Evolutionary conservation across 176 grass and related monocot species (phyloP).

Genomic region (Phoenix dactylifera): DNA sequence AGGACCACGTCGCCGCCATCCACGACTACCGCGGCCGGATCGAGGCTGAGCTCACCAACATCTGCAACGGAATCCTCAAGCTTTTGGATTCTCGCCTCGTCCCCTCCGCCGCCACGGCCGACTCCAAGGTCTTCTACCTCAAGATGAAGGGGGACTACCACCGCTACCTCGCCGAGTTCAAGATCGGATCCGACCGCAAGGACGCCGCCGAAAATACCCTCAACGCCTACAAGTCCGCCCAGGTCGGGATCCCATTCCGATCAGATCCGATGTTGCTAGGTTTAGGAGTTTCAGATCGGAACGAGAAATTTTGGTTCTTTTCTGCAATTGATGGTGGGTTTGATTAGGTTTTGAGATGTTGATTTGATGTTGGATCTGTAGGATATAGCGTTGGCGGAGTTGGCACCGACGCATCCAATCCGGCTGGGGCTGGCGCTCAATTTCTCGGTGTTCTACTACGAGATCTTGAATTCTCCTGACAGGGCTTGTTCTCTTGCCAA

Average conservation of each 20-base stretch:
- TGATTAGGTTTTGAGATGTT: constrained; percentile 16
- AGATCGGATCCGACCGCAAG: constrained; percentile 68
- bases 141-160: constrained; percentile 99
- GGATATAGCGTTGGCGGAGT: constrained; percentile 74
- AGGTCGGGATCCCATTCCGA: constrained; percentile 25
- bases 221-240: constrained; percentile 73
- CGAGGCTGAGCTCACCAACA: constrained; percentile 73
- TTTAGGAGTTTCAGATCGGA: constrained; percentile 5
- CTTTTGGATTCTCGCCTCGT: constrained; percentile 67
- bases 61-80: constrained; percentile 83
- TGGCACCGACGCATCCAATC: constrained; percentile 93
- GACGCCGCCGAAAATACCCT: constrained; percentile 73
- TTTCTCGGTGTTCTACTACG: constrained; percentile 99
- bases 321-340: too few relatives aligned
- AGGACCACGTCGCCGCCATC: constrained; percentile 47
- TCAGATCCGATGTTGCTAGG: not conserved
- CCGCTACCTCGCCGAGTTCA: constrained; percentile 95
- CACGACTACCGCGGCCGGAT: constrained; percentile 56
- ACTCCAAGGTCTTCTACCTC: constrained; percentile 93
- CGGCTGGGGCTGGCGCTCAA: constrained; percentile 88
- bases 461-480: constrained; percentile 98
- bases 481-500: constrained; percentile 89
- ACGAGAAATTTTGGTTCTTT: too few relatives aligned
- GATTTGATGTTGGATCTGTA: constrained; percentile 11
- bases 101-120: constrained; percentile 40